Base-by-base conservation (phyloP, 257 asterid species). In the Gardenia jasminoides region DNA sequence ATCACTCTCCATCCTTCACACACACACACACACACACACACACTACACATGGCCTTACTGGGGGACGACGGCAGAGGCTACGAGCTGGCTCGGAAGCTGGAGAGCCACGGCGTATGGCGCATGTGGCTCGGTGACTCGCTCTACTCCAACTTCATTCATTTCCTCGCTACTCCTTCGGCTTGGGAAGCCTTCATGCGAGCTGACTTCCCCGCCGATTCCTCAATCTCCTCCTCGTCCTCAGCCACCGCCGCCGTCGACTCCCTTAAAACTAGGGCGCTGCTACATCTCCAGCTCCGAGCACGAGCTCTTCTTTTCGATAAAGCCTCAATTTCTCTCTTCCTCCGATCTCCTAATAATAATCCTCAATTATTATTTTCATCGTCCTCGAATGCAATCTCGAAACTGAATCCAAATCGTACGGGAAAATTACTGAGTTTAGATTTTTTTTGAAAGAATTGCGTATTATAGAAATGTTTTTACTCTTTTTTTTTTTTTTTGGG, bases 231-330 rank as follows among this genome's bases (percentile, higher is more conserved):
- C 92, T 50, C 50, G 12, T 46, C 62, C n/a, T 54, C n/a, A 8
- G 24, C 24, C 24, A 4, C 61, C n/a, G 0, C 65, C 30, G 64
- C 64, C 64, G 26, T 22, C 70, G 93, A 90, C 56, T 88, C 84
- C 65, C 86, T 90, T 79, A 87, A 85, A 85, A 74, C 91, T 26
- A 89, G 79, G 88, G 84, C 87, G 84, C 92, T 89, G 85, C 92
- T 95, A 86, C 91, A 87, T 47, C 94, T 95, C 65, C 96, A 95
- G 90, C 98, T 95, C 64, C 93, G 99, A 7, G 97, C 85, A 10
- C 96, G 99, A 26, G 98, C 99, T 79, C 97, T 95, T 15, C 91
- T 95, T 20, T 95, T 89, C 73, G 99, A 95, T 59, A 95, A 95
- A 86, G 97, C 97, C 24, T 84, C 96, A 10, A 68, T 86, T 30